Evolutionary conservation across 345 rosid species (phyloP), one percentile per base, ranked within the genome.

Genomic region (Erysimum cheiranthoides): DNA sequence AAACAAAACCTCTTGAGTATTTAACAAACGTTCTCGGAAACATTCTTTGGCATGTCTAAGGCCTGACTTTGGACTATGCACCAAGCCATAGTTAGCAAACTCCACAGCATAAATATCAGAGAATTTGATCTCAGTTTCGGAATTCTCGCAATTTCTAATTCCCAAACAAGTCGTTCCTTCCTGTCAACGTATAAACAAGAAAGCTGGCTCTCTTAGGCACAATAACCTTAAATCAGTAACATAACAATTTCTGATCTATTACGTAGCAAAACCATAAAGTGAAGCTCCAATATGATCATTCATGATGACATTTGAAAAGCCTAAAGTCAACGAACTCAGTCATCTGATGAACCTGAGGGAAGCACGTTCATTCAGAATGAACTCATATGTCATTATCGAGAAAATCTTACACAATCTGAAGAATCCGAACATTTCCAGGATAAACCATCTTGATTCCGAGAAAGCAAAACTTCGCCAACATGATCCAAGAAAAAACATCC

Each of bases 81-180:
- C 64, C 27, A 68, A 56, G 45, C 86, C 89, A 30, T 79, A 58
- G 65, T 71, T 73, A 13, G 47, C 62, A 39, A 87, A 78, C 86
- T 91, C 97, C 51, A 85, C 90, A 53, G 89, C 89, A 81, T 94
- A 94, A 31, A 85, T 70, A 74, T 92, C 94, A 70, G 85, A 80
- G 77, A 91, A 82, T 11, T 69, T 80, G 63, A 90, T 82, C 76
- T 76, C 82, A 8, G 69, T 75, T 40, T 84, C 66, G 32, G 73
- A 46, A 40, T 76, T 74, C 45, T 83, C 83, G 21, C 18, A 53
- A 76, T 69, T 57, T 79, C 73, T 81, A 62, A 85, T 73, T 75
- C 93, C 89, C 70, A 83, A 81, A 79, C 95, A 90, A 50, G 64
- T 58, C 5, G 85, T 82, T 69, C 77, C 83, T 5, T 79, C 85